Evolutionary conservation across 306 rosid species (phyloP), one percentile per base, ranked within the genome.

Genomic region (Prunus armeniaca): DNA sequence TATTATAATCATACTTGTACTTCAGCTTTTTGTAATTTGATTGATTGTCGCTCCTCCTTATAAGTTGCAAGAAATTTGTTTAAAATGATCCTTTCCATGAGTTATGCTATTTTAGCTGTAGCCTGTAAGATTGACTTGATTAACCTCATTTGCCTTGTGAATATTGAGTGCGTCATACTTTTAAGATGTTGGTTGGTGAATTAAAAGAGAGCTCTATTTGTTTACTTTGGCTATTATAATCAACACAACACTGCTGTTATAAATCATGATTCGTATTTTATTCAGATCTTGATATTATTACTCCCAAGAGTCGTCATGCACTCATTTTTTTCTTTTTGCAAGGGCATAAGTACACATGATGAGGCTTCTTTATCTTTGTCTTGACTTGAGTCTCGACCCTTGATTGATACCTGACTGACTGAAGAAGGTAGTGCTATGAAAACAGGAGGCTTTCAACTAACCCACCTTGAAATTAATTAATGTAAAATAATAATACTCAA

Each of bases 21-120:
- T 62, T 71, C 75, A 65, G 78, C 81, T 67, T 73, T 57, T 79
- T 78, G 60, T 78, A 67, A 85, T 78, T 82, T 87, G 78, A 86
- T 88, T 87, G 73, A 60, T 87, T 89, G 67, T 79, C 83, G 82
- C 85, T 74, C 81, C 76, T 78, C 79, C 78, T 80, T 69, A 19
- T 25, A 25, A 73, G 68, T 45, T 45, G 46, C 77, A 10, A n/a
- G 45, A 58, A 12, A 22, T 72, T 38, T 57, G 67, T 38, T 41
- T 45, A 5, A 56, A 25, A 22, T 20, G 11, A 56, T 15, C 56
- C n/a, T 15, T 15, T 38, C 17, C 19, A 12, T 9, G 2, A 57
- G 55, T 57, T 25, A 57, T 34, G 9, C n/a, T 38, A 38, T 38
- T 38, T 38, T 38, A 3, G 67, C 67, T 60, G 65, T 60, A 18